Conservation (phyloP, 2,329 filamentous ascomycete species). For the Cladophialophora exuberans region DNA sequence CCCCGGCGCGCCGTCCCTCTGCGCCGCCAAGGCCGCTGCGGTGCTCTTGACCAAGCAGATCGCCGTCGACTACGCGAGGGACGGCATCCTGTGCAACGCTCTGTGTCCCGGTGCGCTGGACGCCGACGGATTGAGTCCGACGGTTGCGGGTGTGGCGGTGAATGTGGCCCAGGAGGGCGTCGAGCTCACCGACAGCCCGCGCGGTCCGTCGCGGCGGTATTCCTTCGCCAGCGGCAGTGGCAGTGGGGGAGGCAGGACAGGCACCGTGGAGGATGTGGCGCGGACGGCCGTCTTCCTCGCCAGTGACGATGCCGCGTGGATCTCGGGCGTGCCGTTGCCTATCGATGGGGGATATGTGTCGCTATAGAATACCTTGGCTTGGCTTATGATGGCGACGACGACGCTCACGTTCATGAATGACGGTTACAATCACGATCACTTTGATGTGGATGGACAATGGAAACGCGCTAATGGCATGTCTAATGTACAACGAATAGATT, state of each 20-base stretch:
- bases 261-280: constrained; percentile 39
- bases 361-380: no score
- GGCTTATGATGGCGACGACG: no score
- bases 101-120: constrained; percentile 47
- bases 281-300: constrained; percentile 50
- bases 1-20: constrained; percentile 40
- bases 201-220: no score
- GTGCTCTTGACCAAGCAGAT: constrained; percentile 50
- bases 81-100: constrained; percentile 47
- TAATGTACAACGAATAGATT: no score
- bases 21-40: constrained; percentile 53
- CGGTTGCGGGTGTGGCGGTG: constrained; percentile 40
- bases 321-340: constrained; percentile 49
- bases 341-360: constrained; percentile 53
- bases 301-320: constrained; percentile 51
- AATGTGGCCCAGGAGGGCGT: constrained; percentile 32
- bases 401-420: not conserved
- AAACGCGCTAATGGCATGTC: no score
- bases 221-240: not conserved
- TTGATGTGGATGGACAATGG: not conserved
- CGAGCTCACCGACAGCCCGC: no score
- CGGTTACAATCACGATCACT: not conserved
- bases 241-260: not conserved
- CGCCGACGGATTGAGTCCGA: constrained; percentile 14
- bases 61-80: constrained; percentile 48